Conservation (phyloP, 257 asterid species). For the Solanum chaucha region DNA sequence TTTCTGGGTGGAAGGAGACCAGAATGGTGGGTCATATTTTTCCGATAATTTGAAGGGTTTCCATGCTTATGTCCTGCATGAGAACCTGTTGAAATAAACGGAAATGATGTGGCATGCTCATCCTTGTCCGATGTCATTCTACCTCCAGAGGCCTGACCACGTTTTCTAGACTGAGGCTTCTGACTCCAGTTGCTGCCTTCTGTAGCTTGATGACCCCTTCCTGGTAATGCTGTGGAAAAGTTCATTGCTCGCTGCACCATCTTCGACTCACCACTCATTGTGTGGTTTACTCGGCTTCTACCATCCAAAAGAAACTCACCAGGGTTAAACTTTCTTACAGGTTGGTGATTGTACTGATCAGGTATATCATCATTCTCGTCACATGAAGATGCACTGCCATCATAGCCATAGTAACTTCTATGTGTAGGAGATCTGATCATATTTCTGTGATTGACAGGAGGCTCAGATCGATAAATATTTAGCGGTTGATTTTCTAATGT, state of each 20-base stretch:
- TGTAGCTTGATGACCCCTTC: constrained; percentile 17
- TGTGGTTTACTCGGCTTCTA: constrained; percentile 11
- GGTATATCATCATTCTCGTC: constrained; percentile 43
- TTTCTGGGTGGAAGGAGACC: constrained; percentile 22
- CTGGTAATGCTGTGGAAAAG: constrained; percentile 9
- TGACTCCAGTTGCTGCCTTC: constrained; percentile 21
- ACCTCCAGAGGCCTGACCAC: constrained; percentile 1
- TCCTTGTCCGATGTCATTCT: constrained; percentile 20
- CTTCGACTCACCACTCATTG: constrained; percentile 19
- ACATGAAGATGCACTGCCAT: constrained; percentile 61
- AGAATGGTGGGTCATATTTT: constrained; percentile 23
- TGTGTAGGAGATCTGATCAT: constrained; percentile 25
- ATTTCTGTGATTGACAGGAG: constrained; percentile 7
- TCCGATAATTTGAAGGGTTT: constrained; percentile 16
- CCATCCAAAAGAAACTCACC: constrained; percentile 12
- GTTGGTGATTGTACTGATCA: constrained; percentile 16
- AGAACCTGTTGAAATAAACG: constrained; percentile 21
- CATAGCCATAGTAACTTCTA: constrained; percentile 38
- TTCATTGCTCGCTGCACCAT: constrained; percentile 14
- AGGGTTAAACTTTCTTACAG: constrained; percentile 16
- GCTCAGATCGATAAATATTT: constrained; percentile 14
- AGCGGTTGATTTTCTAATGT: constrained; percentile 22
- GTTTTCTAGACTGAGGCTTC: constrained; percentile 20
- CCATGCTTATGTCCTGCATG: constrained; percentile 19
- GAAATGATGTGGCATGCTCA: constrained; percentile 13